Evolutionary conservation across 2,329 filamentous ascomycete genomes (phyloP), one percentile per base, ranked within the genome.

Genomic region (Madurella fahalii): DNA sequence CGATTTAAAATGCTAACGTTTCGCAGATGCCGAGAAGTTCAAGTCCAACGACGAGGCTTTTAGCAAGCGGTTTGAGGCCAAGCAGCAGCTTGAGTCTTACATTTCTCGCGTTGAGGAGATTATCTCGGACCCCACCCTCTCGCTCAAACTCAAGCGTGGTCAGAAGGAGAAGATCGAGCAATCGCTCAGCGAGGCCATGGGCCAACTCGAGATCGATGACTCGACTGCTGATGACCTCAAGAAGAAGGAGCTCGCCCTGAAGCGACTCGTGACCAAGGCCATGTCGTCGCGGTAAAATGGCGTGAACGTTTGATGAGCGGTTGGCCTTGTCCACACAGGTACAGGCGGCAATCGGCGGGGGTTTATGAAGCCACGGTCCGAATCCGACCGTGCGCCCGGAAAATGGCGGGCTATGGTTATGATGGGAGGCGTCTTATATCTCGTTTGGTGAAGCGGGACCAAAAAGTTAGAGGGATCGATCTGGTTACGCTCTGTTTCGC

Each of bases 111-210:
- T 97, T 62, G 94, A 99, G 85, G 94, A 99, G 82, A 96, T 99
- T 69, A 85, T 97, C 74, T 95, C 90, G 44, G 94, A 99, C 81
- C 94, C 94, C 57, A 90, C 87, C 44, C 87, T 96, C 78, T 94
- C 90, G 62, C 83, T 97, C 71, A 96, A 95, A 85, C 84, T 99
- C 73, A 97, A 97, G 90, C 91, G 93, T 69, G 91, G 90, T 74
- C 92, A 95, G 83, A 96, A 96, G 88, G 92, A 96, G 79, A 97
- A 96, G 88, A 96, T 99, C 65, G 94, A 99, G 85, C 86, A 88
- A 71, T 89, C 91, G 65, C 89, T 99, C 67, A 93, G 87, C 75
- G 94, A 99, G 69, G 94, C 94, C 67, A 97, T 99, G 94, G 89
- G 85, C 63, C 88, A 95, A 78, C 89, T 99, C 62, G 94, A 99